A percentile compares a stretch with the other conserved stretches of the same genome.
These are phyloP conservation scores for Coelastrella sp. DNA, from an alignment of 139 green algal species.

Conservation along the genomic window DNA sequence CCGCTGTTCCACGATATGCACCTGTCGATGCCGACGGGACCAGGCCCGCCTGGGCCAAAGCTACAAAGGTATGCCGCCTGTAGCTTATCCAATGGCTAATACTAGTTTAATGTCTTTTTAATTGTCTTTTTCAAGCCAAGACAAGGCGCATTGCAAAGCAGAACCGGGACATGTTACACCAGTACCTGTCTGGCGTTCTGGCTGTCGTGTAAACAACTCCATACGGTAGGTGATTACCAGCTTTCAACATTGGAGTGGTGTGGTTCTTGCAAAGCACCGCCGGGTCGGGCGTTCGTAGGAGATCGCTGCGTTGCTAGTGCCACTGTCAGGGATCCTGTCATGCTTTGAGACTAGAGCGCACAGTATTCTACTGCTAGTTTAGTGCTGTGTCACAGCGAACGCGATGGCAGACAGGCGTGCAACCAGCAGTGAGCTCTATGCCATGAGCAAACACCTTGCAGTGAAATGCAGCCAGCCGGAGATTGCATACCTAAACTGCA, in stretches of 20 bases:
- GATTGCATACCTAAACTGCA: conserved; percentile 47
- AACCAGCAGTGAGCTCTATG: conserved; percentile 50
- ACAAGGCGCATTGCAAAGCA: too few relatives aligned
- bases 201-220: too few relatives aligned
- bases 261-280: not conserved
- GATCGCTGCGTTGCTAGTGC: not conserved
- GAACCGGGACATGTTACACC: not conserved
- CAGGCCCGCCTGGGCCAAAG: too few relatives aligned
- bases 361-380: not conserved
- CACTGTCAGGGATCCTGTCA: not conserved
- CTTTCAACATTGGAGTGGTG: too few relatives aligned
- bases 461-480: conserved; percentile 36
- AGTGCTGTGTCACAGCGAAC: not conserved
- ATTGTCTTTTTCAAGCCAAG: not conserved
- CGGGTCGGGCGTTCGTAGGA: not conserved
- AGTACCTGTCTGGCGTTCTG: too few relatives aligned
- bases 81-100: too few relatives aligned
- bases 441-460: conserved; percentile 52
- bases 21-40: too few relatives aligned
- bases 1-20: not conserved
- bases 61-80: too few relatives aligned
- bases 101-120: too few relatives aligned
- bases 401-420: conserved; percentile 42
- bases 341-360: not conserved
- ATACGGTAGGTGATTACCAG: too few relatives aligned